Base-by-base conservation (phyloP, 805 yeast genomes). In the Kockiozyma suomiensis region DNA sequence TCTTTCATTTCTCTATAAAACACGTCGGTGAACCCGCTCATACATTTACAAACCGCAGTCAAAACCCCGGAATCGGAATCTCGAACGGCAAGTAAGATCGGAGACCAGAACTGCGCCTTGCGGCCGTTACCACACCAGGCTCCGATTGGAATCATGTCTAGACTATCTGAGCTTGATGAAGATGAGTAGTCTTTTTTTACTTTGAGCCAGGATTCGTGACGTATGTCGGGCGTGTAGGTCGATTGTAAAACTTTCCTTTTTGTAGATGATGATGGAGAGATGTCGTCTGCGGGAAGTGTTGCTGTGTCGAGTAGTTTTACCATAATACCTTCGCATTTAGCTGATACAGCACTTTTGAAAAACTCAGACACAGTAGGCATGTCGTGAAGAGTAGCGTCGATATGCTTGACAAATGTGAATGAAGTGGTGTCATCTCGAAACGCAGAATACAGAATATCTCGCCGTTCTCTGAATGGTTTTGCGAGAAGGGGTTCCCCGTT, bases 71-170 rank as follows among this genome's bases (percentile, higher is more conserved):
- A 55, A 15, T 64, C 68, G 12, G 65, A 59, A 37, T 68, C 70
- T 4, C 67, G 59, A 15, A 64, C 64, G 7, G 70, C 70, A 10
- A 68, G 58, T 19, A 68, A 48, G 12, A 68, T 62, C 15, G 70
- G 70, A 10, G 68, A 64, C 69, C 69, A 68, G 61, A 69, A 68
- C 37, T 43, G 33, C 7, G 67, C 47, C 42, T 68, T 68, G 21
- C 70, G 55, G 23, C 70, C 70, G 23, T 59, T 48, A 10, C 70
- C 70, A n/a, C 62, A 59, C 70, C 70, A 68, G 13, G 57, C 70
- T 8, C 70, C 70, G 7, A 68, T 65, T 3, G 70, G 70, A 6
- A 68, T 61, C 26, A 68, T 50, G 40, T 68, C 70, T 1, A 68
- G 57, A 10, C 67, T 59, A 38, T 68, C 70, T 8, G 47, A 28